Conservation (phyloP, 2,329 filamentous ascomycete genomes). For the Tothia fuscella region DNA sequence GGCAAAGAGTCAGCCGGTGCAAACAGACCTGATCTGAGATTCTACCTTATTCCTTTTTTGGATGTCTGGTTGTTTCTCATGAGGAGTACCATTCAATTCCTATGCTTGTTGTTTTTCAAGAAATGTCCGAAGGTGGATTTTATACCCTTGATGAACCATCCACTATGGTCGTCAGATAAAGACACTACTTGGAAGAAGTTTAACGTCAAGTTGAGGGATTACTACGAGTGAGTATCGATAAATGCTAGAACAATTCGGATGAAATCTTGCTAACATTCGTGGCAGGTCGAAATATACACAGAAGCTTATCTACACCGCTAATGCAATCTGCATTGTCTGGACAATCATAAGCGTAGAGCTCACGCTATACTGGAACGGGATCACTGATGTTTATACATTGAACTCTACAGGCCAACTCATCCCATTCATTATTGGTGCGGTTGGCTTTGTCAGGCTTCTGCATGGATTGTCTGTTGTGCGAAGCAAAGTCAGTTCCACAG, state of each 20-base stretch:
- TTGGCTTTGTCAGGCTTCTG: slow-evolving; percentile 3
- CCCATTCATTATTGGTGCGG: slow-evolving; percentile 17
- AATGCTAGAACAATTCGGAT: not conserved
- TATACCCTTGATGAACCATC: not conserved
- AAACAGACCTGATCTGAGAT: not conserved
- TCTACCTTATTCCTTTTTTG: not conserved
- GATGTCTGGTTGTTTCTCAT: not conserved
- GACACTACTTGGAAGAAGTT: slow-evolving; percentile 11
- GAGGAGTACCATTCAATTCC: not conserved
- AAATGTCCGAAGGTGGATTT: not conserved
- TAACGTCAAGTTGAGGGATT: not conserved
- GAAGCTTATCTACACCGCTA: not conserved
- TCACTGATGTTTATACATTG: slow-evolving; percentile 15
- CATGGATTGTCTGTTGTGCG: not conserved
- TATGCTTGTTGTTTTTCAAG: not conserved
- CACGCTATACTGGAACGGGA: slow-evolving; percentile 16
- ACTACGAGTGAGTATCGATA: not conserved
- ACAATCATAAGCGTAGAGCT: slow-evolving; percentile 11
- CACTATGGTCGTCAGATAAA: not conserved
- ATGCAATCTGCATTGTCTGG: slow-evolving; percentile 1
- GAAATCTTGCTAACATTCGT: not conserved
- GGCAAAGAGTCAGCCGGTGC: not conserved
- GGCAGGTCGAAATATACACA: not conserved
- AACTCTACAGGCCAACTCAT: slow-evolving; percentile 17
- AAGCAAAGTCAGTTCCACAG: not conserved